A percentile compares a stretch with the other conserved stretches of the same genome.
Conservation (phyloP, 164 flowering plant species). For the Berberis thunbergii region DNA sequence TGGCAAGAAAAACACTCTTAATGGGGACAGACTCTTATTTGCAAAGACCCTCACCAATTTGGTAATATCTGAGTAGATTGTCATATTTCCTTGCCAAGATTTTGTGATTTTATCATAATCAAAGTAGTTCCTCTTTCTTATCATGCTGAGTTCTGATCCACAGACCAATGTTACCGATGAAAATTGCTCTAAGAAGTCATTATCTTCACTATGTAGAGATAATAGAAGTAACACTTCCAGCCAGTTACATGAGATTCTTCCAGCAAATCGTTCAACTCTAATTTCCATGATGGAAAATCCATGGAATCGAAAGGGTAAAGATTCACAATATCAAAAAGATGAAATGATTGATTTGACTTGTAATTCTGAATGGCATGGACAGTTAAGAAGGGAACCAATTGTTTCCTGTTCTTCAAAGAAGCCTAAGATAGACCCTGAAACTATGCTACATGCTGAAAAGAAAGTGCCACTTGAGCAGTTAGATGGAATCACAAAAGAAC, state of each 20-base stretch:
- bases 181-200: conserved; percentile 18
- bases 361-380: conserved; percentile 18
- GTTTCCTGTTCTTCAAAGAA: conserved; percentile 40
- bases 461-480: conserved; percentile 7
- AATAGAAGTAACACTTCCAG: conserved; percentile 22
- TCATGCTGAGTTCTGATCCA: conserved; percentile 6
- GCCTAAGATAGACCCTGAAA: conserved; percentile 25
- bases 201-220: conserved; percentile 27
- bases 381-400: conserved; percentile 18
- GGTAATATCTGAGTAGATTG: conserved; percentile 16
- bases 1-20: conserved; percentile 7
- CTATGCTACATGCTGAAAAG: conserved; percentile 5
- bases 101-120: neutral
- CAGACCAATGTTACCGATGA: conserved; percentile 27
- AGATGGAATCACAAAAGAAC: conserved; percentile 5
- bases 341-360: conserved; percentile 33
- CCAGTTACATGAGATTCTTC: conserved; percentile 37
- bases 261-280: conserved; percentile 70
- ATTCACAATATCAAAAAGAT: conserved; percentile 9
- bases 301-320: conserved; percentile 12
- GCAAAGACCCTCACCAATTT: conserved; percentile 17
- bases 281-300: conserved; percentile 14
- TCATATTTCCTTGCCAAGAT: neutral
- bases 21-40: conserved; percentile 15
- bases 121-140: conserved; percentile 3